Evolutionary conservation across 192 early-diverging fungal species (phyloP), one percentile per base, ranked within the genome.

Genomic region (Rhizophagus prolifer): DNA sequence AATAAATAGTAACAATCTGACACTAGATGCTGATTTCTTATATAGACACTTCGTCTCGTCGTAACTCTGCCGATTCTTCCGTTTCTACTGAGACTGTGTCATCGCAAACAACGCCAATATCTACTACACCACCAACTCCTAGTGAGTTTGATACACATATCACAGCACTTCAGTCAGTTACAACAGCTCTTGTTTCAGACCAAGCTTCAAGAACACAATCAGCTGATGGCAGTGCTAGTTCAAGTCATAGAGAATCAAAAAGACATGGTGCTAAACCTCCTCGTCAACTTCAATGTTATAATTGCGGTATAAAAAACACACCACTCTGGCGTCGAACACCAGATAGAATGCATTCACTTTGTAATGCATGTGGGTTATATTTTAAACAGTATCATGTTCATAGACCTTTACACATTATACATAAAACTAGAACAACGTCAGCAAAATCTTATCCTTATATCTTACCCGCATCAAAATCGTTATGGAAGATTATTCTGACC

Each of bases 321-420:
- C 90, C 94, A 25, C 86, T 97, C 62, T 97, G 96, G 96, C 88
- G 96, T 19, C 84, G 94, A 34, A 89, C 93, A 76, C 83, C 89
- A 21, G 85, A 89, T 41, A 94, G 95, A 65, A 89, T 91, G 77
- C 90, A 93, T 68, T 89, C 93, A 14, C 88, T 97, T 10, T 97
- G 96, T 84, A 97, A 97, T 64, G 95, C 95, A 1, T 97, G 96
- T 76, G 96, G 96, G 4, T 86, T 97, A 62, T 97, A 92, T 83
- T 94, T 87, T 85, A 97, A 96, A 88, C 90, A 96, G 66, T 95
- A 97, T 79, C 91, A 90, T 41, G 88, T 88, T 30, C 83, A 88
- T n/a, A 83, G 96, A 54, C 96, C 96, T 28, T 81, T 91, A 34
- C 86, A 87, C 54, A 88, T 92, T 58, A 81, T 81, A n/a, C 81